A percentile compares a stretch with the other conserved stretches of the same genome.
phyloP scores from a whole-genome alignment of 2,329 filamentous ascomycete species.

The Colletotrichum falcatum region DNA sequence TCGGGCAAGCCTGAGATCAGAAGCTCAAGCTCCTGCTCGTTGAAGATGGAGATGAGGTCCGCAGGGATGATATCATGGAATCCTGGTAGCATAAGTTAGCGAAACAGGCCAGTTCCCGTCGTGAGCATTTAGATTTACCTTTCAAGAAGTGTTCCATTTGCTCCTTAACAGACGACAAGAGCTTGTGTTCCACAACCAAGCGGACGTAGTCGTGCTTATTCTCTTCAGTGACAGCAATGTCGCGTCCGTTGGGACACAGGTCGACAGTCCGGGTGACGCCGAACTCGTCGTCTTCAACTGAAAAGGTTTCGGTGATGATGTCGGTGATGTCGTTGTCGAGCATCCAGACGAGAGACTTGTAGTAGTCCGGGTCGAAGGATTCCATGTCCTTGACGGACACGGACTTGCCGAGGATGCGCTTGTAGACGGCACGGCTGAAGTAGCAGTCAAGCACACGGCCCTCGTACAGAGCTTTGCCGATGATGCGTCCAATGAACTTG shows the following conservation, averaged over 20 bases:
- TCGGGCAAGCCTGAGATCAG: constrained; percentile 97
- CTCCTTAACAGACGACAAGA: constrained; percentile 91
- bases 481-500: constrained; percentile 98
- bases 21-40: constrained; percentile 96
- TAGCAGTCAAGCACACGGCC: constrained; percentile 96
- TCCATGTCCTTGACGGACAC: constrained; percentile 99
- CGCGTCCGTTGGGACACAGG: constrained; percentile 86
- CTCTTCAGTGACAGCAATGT: constrained; percentile 94
- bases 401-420: constrained; percentile 92
- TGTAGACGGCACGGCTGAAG: constrained; percentile 98
- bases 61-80: constrained; percentile 99
- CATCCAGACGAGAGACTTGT: constrained; percentile 99
- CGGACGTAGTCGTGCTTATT: constrained; percentile 99
- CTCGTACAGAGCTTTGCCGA: constrained; percentile 98
- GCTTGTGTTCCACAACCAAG: constrained; percentile 91
- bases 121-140: constrained; percentile 61
- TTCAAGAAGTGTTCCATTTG: constrained; percentile 94
- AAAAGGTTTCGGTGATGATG: constrained; percentile 96
- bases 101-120: not conserved
- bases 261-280: constrained; percentile 90
- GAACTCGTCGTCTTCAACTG: constrained; percentile 93
- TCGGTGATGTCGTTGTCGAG: constrained; percentile 98
- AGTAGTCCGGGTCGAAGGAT: constrained; percentile 97
- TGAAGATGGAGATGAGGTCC: constrained; percentile 96
- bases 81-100: constrained; percentile 62